phyloP scores from a whole-genome alignment of 2,329 filamentous ascomycete genomes.

The Cladosporium colombiae region DNA sequence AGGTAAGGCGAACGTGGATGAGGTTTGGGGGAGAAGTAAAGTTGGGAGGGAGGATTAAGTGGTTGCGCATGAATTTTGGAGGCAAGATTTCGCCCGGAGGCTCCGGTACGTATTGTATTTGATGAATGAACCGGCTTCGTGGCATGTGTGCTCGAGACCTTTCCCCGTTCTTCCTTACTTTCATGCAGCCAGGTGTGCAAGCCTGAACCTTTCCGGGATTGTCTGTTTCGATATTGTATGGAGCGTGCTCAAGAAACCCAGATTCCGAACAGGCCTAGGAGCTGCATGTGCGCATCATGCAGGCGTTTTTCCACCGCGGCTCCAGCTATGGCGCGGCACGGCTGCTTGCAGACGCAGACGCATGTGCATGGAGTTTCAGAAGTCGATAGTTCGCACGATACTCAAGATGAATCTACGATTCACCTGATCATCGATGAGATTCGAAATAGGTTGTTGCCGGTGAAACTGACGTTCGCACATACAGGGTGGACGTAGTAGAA shows the following conservation, averaged over 20 bases:
- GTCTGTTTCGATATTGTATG: no score
- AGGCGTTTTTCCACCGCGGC: neutral
- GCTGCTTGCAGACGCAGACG: neutral
- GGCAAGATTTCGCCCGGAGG: neutral
- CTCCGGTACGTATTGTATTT: neutral
- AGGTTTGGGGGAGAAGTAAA: constrained; percentile 73
- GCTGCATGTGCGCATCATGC: neutral
- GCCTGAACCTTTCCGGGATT: no score
- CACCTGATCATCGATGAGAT: no score
- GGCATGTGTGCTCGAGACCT: neutral
- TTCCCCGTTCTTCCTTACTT: neutral
- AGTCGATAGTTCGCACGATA: neutral
- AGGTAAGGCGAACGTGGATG: constrained; percentile 78
- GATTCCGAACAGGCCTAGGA: neutral
- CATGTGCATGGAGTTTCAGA: neutral
- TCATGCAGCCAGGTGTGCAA: no score
- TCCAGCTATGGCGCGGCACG: neutral
- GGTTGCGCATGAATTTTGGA: neutral
- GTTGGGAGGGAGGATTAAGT: constrained; percentile 16
- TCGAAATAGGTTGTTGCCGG: no score
- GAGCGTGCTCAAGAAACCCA: neutral
- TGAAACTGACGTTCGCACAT: no score
- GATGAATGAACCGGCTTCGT: neutral
- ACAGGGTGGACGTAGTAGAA: no score
- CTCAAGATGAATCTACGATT: no score